These are phyloP conservation scores for Pleurotus eryngii DNA, from an alignment of 768 basidiomycete genomes.

Conservation along the genomic window DNA sequence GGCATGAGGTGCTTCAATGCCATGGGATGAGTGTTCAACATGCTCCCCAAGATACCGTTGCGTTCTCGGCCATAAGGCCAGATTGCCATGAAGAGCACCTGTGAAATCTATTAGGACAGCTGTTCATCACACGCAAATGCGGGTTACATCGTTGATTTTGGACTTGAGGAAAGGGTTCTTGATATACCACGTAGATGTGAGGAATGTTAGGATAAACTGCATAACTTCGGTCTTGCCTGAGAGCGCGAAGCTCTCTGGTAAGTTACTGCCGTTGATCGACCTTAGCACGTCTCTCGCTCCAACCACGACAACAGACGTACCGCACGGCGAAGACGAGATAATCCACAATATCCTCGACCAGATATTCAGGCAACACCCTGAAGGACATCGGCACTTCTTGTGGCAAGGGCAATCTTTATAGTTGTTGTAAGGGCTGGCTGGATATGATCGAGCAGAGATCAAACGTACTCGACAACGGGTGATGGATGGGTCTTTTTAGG, in stretches of 20 bases:
- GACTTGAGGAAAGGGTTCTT: constrained; percentile 98
- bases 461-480: constrained; percentile 59
- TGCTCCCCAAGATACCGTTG: constrained; percentile 72
- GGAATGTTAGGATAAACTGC: constrained; percentile 85
- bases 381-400: constrained; percentile 82
- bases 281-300: neutral
- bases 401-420: constrained; percentile 74
- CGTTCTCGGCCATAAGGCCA: constrained; percentile 64
- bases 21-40: constrained; percentile 81
- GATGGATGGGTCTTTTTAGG: constrained; percentile 75
- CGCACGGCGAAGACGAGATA: constrained; percentile 81
- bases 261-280: constrained; percentile 36
- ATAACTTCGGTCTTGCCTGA: constrained; percentile 85
- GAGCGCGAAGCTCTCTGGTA: constrained; percentile 79
- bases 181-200: constrained; percentile 95
- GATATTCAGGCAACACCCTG: constrained; percentile 88
- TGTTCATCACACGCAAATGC: neutral
- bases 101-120: constrained; percentile 5
- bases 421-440: neutral
- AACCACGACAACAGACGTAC: constrained; percentile 36
- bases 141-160: constrained; percentile 85
- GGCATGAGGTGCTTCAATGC: constrained; percentile 89
- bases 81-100: constrained; percentile 76
- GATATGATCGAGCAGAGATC: neutral
- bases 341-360: constrained; percentile 91